These are phyloP conservation scores for Boletus speciosus DNA, from an alignment of 768 basidiomycete species.

Conservation along the genomic window DNA sequence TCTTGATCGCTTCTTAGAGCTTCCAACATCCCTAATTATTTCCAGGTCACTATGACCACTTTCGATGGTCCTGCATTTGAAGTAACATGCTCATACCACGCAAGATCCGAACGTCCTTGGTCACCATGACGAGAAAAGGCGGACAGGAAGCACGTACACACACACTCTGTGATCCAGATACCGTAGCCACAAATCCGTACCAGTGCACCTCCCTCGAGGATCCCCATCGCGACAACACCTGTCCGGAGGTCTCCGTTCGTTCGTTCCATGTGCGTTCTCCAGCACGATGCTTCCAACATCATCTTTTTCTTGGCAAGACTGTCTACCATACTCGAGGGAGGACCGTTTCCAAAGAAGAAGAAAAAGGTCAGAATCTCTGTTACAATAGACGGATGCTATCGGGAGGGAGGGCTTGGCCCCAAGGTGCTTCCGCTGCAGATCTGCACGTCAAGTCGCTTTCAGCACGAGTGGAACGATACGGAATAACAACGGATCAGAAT, in stretches of 20 bases:
- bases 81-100: not conserved
- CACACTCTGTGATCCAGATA: not conserved
- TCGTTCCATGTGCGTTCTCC: not conserved
- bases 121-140: not conserved
- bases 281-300: not conserved
- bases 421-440: constrained; percentile 3
- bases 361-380: not conserved
- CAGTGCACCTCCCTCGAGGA: not conserved
- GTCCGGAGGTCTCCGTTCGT: not conserved
- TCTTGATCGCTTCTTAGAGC: not conserved
- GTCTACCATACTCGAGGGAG: not conserved
- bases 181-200: not conserved
- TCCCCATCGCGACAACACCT: not conserved
- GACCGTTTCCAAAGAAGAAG: not conserved
- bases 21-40: not conserved
- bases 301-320: not conserved
- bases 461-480: not conserved
- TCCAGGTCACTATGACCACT: not conserved
- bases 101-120: not conserved
- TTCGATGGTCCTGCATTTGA: not conserved
- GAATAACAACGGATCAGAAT: not conserved
- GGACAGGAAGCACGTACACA: not conserved
- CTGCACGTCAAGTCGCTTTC: not conserved
- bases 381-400: not conserved
- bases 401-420: not conserved